phyloP scores from a whole-genome alignment of 441 rosid genomes.

The Populus hybrid region DNA sequence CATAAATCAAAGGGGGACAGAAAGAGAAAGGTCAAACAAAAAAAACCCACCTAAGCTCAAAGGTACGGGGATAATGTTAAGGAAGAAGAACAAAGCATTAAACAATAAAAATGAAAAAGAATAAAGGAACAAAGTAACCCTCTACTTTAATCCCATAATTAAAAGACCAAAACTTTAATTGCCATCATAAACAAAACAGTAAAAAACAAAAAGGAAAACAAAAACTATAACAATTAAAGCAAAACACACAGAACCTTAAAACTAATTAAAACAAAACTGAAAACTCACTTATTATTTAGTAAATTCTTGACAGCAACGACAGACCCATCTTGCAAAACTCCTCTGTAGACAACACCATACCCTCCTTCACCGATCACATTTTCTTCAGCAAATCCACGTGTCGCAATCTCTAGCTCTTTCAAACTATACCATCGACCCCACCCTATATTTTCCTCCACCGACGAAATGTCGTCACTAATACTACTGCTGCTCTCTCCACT shows the following conservation, averaged over 20 bases:
- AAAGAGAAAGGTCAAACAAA: not conserved
- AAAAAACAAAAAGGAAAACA: not conserved
- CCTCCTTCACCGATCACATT: slow-evolving; percentile 20
- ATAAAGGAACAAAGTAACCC: slow-evolving; percentile 32
- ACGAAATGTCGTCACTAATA: slow-evolving; percentile 43
- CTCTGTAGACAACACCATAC: slow-evolving; percentile 78
- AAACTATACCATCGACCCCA: slow-evolving; percentile 92
- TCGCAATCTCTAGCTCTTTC: slow-evolving; percentile 79
- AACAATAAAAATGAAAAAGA: slow-evolving; percentile 11
- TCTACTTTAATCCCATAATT: slow-evolving; percentile 1
- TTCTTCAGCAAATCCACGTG: slow-evolving; percentile 68
- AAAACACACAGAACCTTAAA: not conserved
- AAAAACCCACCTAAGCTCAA: not conserved
- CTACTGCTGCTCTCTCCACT: slow-evolving; percentile 41
- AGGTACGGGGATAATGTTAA: not conserved
- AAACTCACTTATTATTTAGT: slow-evolving; percentile 75
- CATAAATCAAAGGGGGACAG: not conserved
- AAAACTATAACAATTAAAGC: not conserved
- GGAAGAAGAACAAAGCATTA: not conserved
- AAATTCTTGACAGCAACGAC: slow-evolving; percentile 85
- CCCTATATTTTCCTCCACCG: slow-evolving; percentile 54
- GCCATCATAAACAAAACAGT: not conserved
- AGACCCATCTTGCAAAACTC: slow-evolving; percentile 65
- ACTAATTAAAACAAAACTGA: not conserved
- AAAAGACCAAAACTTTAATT: not conserved